phyloP scores from a whole-genome alignment of 148 eudicot species.

The Rhododendron henanense region DNA sequence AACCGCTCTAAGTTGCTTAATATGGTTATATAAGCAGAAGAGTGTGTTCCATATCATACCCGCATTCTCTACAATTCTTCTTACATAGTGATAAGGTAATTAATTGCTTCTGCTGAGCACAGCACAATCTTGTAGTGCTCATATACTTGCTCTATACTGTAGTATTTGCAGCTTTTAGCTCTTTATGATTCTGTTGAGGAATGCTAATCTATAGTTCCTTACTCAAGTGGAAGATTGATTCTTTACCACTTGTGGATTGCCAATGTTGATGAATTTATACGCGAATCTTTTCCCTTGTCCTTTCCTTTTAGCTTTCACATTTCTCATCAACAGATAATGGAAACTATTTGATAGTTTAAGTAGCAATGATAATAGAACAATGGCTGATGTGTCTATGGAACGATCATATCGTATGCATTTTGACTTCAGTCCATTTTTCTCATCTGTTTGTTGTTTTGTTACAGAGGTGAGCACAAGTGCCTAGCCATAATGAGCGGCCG shows the following conservation, averaged over 20 bases:
- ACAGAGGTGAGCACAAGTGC: background rate
- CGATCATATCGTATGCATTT: background rate
- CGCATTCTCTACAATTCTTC: background rate
- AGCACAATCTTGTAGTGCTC: background rate
- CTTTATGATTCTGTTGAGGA: background rate
- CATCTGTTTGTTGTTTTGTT: background rate
- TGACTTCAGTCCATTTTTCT: background rate
- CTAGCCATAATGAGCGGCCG: slow-evolving; percentile 13
- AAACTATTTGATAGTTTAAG: background rate
- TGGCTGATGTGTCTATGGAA: background rate
- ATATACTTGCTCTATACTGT: background rate
- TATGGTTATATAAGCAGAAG: background rate
- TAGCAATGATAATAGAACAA: background rate
- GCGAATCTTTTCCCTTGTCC: background rate
- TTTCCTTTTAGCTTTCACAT: background rate
- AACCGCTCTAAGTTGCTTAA: background rate
- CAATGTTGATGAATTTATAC: background rate
- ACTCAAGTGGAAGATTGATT: background rate
- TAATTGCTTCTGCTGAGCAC: background rate
- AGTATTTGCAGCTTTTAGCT: background rate
- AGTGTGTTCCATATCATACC: background rate
- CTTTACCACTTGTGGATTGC: background rate
- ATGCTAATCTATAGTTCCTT: background rate
- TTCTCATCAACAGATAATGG: background rate
- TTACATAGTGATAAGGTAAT: background rate